Evolutionary conservation across 345 rosid genomes (phyloP).

Genomic region (Gossypium bickii): DNA sequence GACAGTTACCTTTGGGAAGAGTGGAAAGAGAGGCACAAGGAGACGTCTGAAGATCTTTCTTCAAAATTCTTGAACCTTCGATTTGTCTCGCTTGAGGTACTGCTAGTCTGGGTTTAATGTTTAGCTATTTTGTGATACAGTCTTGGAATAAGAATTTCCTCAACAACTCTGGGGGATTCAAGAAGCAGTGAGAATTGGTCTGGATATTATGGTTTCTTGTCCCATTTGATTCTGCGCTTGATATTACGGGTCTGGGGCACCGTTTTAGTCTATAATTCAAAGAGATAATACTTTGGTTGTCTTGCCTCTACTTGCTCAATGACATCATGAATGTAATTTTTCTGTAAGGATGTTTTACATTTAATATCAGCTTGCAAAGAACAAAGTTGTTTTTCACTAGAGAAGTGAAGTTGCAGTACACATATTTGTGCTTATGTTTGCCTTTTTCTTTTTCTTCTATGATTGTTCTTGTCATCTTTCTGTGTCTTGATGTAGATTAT

Average conservation of each 20-base stretch:
- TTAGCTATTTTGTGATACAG: constrained; percentile 9
- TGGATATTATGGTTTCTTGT: neutral
- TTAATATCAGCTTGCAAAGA: neutral
- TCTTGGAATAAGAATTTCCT: neutral
- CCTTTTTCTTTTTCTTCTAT: neutral
- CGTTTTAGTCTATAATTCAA: neutral
- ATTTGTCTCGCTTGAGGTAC: constrained; percentile 90
- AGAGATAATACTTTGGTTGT: neutral
- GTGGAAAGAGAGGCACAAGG: constrained; percentile 84
- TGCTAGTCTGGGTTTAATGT: constrained; percentile 16
- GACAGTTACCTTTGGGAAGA: constrained; percentile 89
- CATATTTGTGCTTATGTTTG: neutral
- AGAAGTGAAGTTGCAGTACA: neutral
- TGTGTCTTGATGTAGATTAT: neutral
- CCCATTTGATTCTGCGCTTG: neutral
- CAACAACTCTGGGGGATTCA: neutral
- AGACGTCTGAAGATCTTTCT: constrained; percentile 55
- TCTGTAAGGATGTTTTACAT: neutral
- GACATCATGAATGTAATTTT: neutral
- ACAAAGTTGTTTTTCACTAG: neutral
- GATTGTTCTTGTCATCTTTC: neutral
- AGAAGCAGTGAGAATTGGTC: neutral
- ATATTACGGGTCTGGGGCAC: neutral
- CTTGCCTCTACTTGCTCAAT: neutral
- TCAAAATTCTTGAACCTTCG: constrained; percentile 79